Conservation (phyloP, 768 basidiomycete species). For the Nevesoporus exiguus region DNA sequence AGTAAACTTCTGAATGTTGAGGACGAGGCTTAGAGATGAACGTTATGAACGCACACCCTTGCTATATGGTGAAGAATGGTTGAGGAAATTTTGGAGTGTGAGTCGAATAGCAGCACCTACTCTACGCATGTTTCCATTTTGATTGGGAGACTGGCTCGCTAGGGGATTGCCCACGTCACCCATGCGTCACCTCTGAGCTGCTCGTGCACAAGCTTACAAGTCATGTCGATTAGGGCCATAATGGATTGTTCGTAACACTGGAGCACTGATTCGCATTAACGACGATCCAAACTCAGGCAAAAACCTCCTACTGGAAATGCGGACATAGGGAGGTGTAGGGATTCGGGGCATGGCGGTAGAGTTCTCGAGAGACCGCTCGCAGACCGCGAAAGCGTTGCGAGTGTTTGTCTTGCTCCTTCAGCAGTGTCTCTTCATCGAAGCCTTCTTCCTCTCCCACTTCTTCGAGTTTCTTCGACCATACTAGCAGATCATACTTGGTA, state of each 20-base stretch:
- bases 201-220: background rate
- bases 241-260: background rate
- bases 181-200: conserved; percentile 7
- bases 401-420: background rate
- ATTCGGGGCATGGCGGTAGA: background rate
- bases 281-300: background rate
- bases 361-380: background rate
- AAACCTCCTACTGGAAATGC: background rate
- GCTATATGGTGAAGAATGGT: background rate
- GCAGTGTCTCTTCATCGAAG: background rate
- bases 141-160: conserved; percentile 2
- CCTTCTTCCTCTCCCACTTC: background rate
- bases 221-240: background rate
- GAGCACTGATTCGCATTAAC: background rate
- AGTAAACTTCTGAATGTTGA: background rate
- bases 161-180: conserved; percentile 7
- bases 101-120: background rate
- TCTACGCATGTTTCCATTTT: conserved; percentile 8
- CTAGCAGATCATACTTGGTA: conserved; percentile 7
- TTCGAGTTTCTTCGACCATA: background rate
- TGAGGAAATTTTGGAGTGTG: background rate
- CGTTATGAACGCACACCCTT: conserved; percentile 1
- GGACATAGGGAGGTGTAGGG: background rate
- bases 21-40: too few relatives aligned
- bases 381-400: background rate